Evolutionary conservation across 192 early-diverging fungal species (phyloP).

Genomic region (Rhizophagus sp.): DNA sequence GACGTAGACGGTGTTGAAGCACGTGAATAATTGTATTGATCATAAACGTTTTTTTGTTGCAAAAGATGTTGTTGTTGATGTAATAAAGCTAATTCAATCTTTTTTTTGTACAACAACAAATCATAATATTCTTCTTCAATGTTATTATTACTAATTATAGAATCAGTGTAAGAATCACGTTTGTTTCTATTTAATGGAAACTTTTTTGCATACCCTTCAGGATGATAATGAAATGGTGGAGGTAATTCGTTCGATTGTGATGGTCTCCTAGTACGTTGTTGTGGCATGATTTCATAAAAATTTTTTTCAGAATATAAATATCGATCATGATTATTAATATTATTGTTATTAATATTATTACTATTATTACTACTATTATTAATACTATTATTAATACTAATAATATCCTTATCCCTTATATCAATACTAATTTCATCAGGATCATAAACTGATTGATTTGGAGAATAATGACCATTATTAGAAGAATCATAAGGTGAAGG

Average conservation of each 20-base stretch:
- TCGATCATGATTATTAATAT: no score
- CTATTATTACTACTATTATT: no score
- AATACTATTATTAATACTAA: no score
- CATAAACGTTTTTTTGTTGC: not conserved
- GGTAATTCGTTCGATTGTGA: not conserved
- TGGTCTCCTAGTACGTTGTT: not conserved
- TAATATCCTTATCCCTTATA: not conserved
- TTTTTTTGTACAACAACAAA: not conserved
- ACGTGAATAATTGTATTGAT: not conserved
- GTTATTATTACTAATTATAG: not conserved
- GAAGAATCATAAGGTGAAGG: not conserved
- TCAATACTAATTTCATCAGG: not conserved
- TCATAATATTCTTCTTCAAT: not conserved
- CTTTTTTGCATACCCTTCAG: not conserved
- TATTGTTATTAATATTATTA: no score
- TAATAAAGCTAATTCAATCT: not conserved
- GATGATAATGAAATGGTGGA: not conserved
- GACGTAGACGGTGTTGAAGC: not conserved
- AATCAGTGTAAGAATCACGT: not conserved
- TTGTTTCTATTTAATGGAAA: not conserved
- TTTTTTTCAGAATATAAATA: not conserved
- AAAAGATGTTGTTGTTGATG: not conserved
- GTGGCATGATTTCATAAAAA: not conserved
- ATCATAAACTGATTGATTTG: not conserved
- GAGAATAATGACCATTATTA: not conserved